These are phyloP conservation scores for Eruca vesicaria DNA, from an alignment of 441 rosid species.

Conservation along the genomic window DNA sequence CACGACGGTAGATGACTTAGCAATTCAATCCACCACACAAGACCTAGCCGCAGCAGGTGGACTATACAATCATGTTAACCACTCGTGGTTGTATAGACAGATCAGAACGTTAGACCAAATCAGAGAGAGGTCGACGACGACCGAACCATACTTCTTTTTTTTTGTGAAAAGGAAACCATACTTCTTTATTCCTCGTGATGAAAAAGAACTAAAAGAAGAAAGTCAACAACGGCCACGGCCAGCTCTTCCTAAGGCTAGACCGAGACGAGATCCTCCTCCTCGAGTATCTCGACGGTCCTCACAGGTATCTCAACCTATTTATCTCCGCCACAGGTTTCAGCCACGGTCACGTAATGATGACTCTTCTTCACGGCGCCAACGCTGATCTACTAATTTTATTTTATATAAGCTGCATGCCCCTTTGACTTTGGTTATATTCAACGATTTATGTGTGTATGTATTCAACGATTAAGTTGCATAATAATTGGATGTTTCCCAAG, in stretches of 20 bases:
- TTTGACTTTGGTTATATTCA: neutral
- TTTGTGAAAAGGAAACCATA: too few relatives aligned
- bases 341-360: constrained; percentile 18
- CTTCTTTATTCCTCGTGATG: too few relatives aligned
- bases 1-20: neutral
- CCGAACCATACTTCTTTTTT: too few relatives aligned
- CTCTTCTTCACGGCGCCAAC: constrained; percentile 10
- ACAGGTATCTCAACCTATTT: constrained; percentile 10
- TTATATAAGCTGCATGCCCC: neutral
- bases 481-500: neutral
- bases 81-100: neutral
- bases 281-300: constrained; percentile 21
- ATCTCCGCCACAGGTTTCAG: constrained; percentile 25
- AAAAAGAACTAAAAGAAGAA: neutral
- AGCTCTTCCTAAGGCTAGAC: neutral
- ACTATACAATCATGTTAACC: neutral
- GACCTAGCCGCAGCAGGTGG: neutral
- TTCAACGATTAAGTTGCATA: neutral
- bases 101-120: neutral
- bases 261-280: constrained; percentile 16
- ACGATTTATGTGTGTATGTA: neutral
- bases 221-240: constrained; percentile 1
- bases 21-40: neutral
- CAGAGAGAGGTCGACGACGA: neutral
- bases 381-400: neutral